These are phyloP conservation scores for Leishmania lainsoni DNA, from an alignment of 208 protist species.

Conservation along the genomic window DNA sequence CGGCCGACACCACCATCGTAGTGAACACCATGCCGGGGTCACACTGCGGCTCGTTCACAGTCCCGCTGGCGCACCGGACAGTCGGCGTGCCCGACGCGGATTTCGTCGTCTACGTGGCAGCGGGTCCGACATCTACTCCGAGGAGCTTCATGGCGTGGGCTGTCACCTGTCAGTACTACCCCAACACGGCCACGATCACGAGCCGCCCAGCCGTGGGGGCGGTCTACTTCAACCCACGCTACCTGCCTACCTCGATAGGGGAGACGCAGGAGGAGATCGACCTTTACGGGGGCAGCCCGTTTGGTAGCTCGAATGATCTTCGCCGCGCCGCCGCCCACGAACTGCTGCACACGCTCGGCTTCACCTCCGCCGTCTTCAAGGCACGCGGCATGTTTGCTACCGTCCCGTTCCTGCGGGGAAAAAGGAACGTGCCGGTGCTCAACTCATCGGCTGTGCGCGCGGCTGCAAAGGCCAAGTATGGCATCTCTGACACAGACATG, in stretches of 20 bases:
- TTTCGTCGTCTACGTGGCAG: constrained; percentile 70
- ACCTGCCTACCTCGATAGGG: constrained; percentile 5
- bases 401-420: constrained; percentile 36
- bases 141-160: constrained; percentile 45
- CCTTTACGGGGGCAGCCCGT: constrained; percentile 10
- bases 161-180: constrained; percentile 36
- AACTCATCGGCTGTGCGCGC: constrained; percentile 36
- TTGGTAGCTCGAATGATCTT: not conserved
- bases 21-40: constrained; percentile 14
- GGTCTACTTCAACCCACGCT: constrained; percentile 34
- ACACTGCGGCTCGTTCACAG: constrained; percentile 30
- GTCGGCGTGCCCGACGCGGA: constrained; percentile 50
- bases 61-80: constrained; percentile 46
- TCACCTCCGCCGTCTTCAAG: constrained; percentile 32
- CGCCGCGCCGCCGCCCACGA: constrained; percentile 64
- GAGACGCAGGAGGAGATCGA: constrained; percentile 2
- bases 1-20: constrained; percentile 9
- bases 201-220: constrained; percentile 46
- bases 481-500: constrained; percentile 26
- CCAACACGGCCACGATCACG: not conserved
- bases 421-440: constrained; percentile 33
- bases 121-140: constrained; percentile 30
- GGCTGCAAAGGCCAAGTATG: constrained; percentile 56
- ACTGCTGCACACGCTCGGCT: constrained; percentile 87
- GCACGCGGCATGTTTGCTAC: constrained; percentile 10